Conservation (phyloP, 2,329 filamentous ascomycete genomes). For the Pseudocercospora ulei region DNA sequence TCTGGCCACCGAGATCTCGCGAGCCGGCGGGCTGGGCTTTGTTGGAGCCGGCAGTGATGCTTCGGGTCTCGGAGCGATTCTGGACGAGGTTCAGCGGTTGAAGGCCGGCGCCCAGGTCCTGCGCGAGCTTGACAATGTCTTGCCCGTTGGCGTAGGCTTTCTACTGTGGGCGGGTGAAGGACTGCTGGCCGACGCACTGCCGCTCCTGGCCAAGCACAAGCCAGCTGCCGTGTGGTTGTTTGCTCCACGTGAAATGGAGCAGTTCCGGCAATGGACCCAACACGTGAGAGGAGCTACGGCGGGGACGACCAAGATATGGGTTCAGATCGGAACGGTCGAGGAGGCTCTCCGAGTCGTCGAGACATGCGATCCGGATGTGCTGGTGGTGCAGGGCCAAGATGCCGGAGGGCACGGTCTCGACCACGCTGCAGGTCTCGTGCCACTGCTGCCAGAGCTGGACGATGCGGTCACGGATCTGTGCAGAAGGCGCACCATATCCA, state of each 20-base stretch:
- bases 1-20: slow-evolving; percentile 53
- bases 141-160: slow-evolving; percentile 54
- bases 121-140: slow-evolving; percentile 22
- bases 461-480: slow-evolving; percentile 38
- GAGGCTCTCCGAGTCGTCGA: slow-evolving; percentile 45
- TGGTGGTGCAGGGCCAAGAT: slow-evolving; percentile 55
- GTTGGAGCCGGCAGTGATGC: slow-evolving; percentile 40
- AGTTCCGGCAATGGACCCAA: slow-evolving; percentile 31
- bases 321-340: slow-evolving; percentile 53
- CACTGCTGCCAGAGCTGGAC: slow-evolving; percentile 50
- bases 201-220: slow-evolving; percentile 41
- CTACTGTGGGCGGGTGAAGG: slow-evolving; percentile 44
- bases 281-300: slow-evolving; percentile 32
- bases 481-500: slow-evolving; percentile 11
- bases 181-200: slow-evolving; percentile 40
- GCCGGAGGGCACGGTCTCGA: slow-evolving; percentile 55
- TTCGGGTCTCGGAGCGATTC: slow-evolving; percentile 30
- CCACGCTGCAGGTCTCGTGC: slow-evolving; percentile 47
- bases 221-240: slow-evolving; percentile 60
- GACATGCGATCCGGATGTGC: slow-evolving; percentile 46
- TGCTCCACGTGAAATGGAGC: slow-evolving; percentile 44
- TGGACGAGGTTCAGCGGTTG: slow-evolving; percentile 27
- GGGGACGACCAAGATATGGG: slow-evolving; percentile 44
- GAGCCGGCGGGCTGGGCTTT: slow-evolving; percentile 44
- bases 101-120: slow-evolving; percentile 23